phyloP scores from a whole-genome alignment of 2,329 filamentous ascomycete species.

The Myriosclerotinia curreyana region DNA sequence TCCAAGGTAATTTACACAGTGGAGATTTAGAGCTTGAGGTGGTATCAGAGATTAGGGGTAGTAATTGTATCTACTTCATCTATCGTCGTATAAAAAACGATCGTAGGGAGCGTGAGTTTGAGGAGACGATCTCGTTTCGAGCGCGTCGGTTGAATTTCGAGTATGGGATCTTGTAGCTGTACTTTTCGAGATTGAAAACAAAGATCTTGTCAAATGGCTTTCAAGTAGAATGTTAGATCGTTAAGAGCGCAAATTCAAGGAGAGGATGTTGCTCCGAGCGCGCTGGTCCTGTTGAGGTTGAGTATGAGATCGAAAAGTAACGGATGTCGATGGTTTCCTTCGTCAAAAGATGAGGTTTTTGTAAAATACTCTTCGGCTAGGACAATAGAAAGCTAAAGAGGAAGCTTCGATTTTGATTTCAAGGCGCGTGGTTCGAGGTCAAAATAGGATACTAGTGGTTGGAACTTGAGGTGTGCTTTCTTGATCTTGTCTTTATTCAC shows the following conservation, averaged over 20 bases:
- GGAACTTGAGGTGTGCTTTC: not conserved
- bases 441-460: not conserved
- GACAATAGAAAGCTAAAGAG: not conserved
- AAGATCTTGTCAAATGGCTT: not conserved
- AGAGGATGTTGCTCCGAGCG: not conserved
- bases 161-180: not conserved
- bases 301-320: not conserved
- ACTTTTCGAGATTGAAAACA: not conserved
- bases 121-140: not conserved
- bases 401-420: not conserved
- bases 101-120: not conserved
- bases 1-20: too few species aligned
- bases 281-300: not conserved
- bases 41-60: not conserved
- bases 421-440: not conserved
- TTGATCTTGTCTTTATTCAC: too few species aligned
- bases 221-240: not conserved
- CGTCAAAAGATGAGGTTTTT: not conserved
- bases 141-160: not conserved
- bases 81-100: not conserved
- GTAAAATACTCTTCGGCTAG: not conserved
- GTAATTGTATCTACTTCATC: not conserved
- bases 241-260: not conserved
- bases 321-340: not conserved
- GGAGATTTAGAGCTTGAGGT: too few species aligned